These are phyloP conservation scores for Pestalotiopsis sp. DNA, from an alignment of 2,329 filamentous ascomycete species.

Conservation along the genomic window DNA sequence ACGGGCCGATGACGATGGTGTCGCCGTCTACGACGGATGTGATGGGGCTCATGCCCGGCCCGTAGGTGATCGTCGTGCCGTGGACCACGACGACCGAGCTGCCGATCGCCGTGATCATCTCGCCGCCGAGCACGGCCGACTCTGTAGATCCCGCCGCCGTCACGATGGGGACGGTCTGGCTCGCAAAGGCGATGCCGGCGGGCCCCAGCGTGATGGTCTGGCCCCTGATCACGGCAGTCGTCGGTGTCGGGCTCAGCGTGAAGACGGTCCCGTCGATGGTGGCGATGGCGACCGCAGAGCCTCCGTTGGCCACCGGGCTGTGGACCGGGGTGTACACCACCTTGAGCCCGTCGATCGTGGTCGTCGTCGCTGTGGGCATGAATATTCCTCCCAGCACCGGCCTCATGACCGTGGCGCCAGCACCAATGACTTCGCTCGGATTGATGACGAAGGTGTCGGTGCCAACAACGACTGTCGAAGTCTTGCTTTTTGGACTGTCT, in stretches of 20 bases:
- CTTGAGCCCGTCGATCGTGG: constrained; percentile 39
- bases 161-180: constrained; percentile 39
- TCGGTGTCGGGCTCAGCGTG: constrained; percentile 39
- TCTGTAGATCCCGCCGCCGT: constrained; percentile 39
- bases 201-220: constrained; percentile 30
- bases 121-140: constrained; percentile 49
- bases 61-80: constrained; percentile 49
- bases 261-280: constrained; percentile 46
- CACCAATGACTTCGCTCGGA: constrained; percentile 47
- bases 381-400: constrained; percentile 37
- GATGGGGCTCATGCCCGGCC: constrained; percentile 32
- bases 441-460: constrained; percentile 49
- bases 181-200: constrained; percentile 36
- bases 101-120: constrained; percentile 48
- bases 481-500: constrained; percentile 38
- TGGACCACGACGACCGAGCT: constrained; percentile 42
- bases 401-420: constrained; percentile 45
- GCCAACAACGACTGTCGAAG: constrained; percentile 44
- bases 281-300: constrained; percentile 30
- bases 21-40: constrained; percentile 51
- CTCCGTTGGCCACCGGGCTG: not conserved
- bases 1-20: constrained; percentile 52
- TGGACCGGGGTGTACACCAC: constrained; percentile 41
- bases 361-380: constrained; percentile 38
- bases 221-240: constrained; percentile 33